Evolutionary conservation across 2,329 filamentous ascomycete species (phyloP), one percentile per base, ranked within the genome.

Genomic region (Colletotrichum limetticola): DNA sequence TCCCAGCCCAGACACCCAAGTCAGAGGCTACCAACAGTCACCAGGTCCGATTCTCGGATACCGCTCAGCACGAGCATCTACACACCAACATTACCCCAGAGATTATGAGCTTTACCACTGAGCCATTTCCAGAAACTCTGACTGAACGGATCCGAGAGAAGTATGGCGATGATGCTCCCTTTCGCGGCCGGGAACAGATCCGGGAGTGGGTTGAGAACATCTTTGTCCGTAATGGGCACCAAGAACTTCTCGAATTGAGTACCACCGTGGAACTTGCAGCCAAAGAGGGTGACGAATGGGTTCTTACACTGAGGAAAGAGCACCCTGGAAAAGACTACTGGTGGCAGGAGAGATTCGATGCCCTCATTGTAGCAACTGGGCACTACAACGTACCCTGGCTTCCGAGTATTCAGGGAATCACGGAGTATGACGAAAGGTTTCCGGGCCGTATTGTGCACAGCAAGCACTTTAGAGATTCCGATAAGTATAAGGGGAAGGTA

Each of bases 221-320:
- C 22, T 81, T 82, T 58, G 73, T 76, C 32, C 76, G 76, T 0
- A 75, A 75, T 4, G 79, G 78, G 0, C 72, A 80, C 22, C 78
- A 80, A 24, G 77, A 78, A 64, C 76, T 86, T 0, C 78, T 89
- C 1, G 82, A 84, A 5, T 85, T 88, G 66, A 85, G 86, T 64
- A 92, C 90, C 0, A 90, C 88, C 0, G 89, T 91, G 3, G 90
- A 92, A 77, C 79, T 82, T 7, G 87, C 86, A 0, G 83, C 86
- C 32, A 87, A 88, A 70, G 65, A 79, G 4, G 78, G 77, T n/a
- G 78, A 80, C 0, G 86, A 85, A 78, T 90, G 85, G 88, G 78
- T 82, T 1, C 74, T 90, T 26, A 88, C 85, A 0, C 78, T 91
- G 32, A 82, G 89, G 2, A 85, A 86, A 55, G 81, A 83, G 16